Base-by-base conservation (phyloP, 2,329 filamentous ascomycete genomes). In the Fusarium penzigii region DNA sequence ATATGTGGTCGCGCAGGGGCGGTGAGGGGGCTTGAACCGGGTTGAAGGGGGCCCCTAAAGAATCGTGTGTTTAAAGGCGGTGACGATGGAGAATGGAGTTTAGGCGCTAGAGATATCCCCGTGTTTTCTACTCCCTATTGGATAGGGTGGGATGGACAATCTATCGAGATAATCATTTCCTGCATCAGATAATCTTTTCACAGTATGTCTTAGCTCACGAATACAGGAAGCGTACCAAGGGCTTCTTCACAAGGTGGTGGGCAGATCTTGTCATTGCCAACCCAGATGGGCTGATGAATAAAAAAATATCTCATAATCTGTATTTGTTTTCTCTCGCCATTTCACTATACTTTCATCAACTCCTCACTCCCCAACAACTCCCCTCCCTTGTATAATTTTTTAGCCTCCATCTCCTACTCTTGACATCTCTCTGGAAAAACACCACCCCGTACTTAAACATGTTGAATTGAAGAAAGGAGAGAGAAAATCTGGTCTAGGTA, bases 1-100 rank as follows among this genome's bases (percentile, higher is more conserved):
- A 59, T 85, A 85, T 66, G 81, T 83, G 8, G 72, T 80, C 20
- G 65, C 65, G 25, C 63, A 66, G 34, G 63, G 65, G 16, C 58
- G 64, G 51, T 69, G 59, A 65, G 41, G 17, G 29, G 49, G 32
- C 5, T 36, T 4, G 4, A 11, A 11, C 5, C 3, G 32, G 32
- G 32, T 36, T 4, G 4, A 11, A 11, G 32, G 13, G 32, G 32
- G 5, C 10, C 13, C 32, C 10, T 12, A 36, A 14, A 11, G 9
- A 36, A 36, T 36, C 14, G 5, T 58, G 42, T 32, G 16, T 40
- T 29, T 36, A 11, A 29, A 40, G 39, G 39, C 39, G 39, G 39
- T 40, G 39, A 20, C 39, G 8, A 40, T 12, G 39, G n/a, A 20
- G n/a, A 40, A 17, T 6, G 53, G 49, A 53, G 55, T 61, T 53